phyloP scores from a whole-genome alignment of 1,284 basidiomycete genomes.

The Apiotrichum laibachii region DNA sequence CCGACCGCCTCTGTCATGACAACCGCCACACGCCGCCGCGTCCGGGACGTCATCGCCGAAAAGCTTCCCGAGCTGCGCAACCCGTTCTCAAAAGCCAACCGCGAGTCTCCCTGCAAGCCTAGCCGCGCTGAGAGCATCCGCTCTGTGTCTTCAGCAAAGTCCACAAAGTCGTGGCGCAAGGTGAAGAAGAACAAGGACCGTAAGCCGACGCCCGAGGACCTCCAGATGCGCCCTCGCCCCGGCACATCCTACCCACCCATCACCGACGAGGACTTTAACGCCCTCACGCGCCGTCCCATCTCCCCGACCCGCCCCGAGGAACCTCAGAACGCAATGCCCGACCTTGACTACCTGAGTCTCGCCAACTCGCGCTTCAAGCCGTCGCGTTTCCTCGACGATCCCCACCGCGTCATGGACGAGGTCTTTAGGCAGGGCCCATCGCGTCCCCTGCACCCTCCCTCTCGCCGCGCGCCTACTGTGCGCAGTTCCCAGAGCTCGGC shows the following conservation, averaged over 20 bases:
- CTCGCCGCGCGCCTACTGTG: not conserved
- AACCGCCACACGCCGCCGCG: not conserved
- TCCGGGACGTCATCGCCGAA: not conserved
- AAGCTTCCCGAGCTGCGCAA: not conserved
- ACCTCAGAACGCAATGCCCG: not conserved
- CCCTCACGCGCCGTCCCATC: not conserved
- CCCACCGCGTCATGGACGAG: conserved; percentile 2
- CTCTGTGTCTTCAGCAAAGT: too few relatives aligned
- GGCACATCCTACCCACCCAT: not conserved
- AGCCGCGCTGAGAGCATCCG: too few relatives aligned
- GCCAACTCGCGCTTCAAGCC: not conserved
- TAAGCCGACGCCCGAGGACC: too few relatives aligned
- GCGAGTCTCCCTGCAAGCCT: not conserved
- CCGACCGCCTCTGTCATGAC: not conserved
- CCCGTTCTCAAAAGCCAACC: not conserved
- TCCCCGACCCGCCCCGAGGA: not conserved
- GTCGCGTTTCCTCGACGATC: conserved; percentile 1
- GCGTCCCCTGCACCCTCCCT: not conserved
- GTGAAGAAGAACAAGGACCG: too few relatives aligned
- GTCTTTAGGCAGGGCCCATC: not conserved
- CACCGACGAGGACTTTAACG: conserved; percentile 3
- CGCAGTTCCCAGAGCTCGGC: not conserved
- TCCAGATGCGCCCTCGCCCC: not conserved
- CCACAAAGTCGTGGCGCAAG: too few relatives aligned
- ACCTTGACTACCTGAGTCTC: not conserved